Evolutionary conservation across 306 rosid genomes (phyloP), one percentile per base, ranked within the genome.

Genomic region (Vachellia pachyceras): DNA sequence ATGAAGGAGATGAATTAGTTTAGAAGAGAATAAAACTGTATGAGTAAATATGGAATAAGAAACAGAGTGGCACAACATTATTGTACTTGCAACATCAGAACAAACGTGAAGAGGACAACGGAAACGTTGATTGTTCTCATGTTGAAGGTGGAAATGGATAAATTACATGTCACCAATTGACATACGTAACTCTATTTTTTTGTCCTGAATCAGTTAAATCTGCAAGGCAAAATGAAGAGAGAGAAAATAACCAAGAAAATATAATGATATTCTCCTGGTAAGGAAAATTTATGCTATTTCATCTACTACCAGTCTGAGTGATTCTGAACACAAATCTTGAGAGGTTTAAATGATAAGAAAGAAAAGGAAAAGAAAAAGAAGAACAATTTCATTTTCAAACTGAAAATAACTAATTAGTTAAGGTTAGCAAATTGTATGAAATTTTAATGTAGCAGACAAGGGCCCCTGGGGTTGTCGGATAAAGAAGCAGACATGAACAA

Each of bases 391-490:
- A 5, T 75, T 90, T 83, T 89, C 91, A 82, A 79, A 65, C 60
- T 36, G 81, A 84, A 87, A 82, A 65, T 67, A 83, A 76, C 74
- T 72, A 73, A 47, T 64, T 81, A 42, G 73, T 71, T 63, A 69
- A 74, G 29, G 75, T 10, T 64, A 73, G 47, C 72, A 86, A 73
- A 18, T 75, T 7, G 35, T 49, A 8, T 47, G 44, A 71, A 79
- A 81, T 68, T 58, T 29, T 22, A 85, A 84, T 75, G 79, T 20
- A 79, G 80, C 80, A 91, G 97, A 92, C 98, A 94, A 77, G 88
- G 97, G 94, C 87, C 92, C 93, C 89, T 63, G 13, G n/a, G 35
- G 66, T 41, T 92, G 97, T 92, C 90, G 89, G 95, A 73, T 85
- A 92, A 88, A 82, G 89, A 88, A 80, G 87, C 79, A 63, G 93